These are phyloP conservation scores for Fraxinus americana DNA, from an alignment of 257 asterid species.

Conservation along the genomic window DNA sequence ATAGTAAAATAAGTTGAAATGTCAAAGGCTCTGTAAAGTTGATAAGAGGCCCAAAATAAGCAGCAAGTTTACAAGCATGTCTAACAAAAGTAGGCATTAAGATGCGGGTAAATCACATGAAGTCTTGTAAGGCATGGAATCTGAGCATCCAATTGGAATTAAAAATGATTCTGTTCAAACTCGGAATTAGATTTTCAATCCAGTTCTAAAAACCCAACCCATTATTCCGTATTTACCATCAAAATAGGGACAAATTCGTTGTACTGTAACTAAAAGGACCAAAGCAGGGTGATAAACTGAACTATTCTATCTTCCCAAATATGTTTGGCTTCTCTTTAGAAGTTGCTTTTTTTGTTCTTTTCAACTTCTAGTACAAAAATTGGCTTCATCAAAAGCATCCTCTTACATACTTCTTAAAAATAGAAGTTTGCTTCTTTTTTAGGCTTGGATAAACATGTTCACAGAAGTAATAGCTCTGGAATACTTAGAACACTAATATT, in stretches of 20 bases:
- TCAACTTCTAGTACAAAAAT: too few relatives aligned
- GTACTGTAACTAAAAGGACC: not conserved
- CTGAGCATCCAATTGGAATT: not conserved
- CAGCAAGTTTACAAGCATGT: not conserved
- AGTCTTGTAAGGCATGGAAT: slow-evolving; percentile 1
- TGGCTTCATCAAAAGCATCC: not conserved
- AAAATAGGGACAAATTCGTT: not conserved
- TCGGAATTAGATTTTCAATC: not conserved
- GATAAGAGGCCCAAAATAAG: not conserved
- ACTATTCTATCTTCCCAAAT: not conserved
- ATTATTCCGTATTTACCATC: not conserved
- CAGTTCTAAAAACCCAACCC: not conserved
- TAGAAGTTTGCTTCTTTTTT: not conserved
- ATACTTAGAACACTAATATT: not conserved
- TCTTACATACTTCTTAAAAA: not conserved
- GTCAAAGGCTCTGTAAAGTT: not conserved
- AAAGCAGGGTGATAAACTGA: not conserved
- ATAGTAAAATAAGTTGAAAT: slow-evolving; percentile 6
- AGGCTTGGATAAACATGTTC: not conserved
- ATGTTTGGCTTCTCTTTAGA: not conserved
- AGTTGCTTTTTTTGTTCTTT: too few relatives aligned
- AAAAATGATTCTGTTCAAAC: not conserved
- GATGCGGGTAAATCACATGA: not conserved
- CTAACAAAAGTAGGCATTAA: not conserved
- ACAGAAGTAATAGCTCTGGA: not conserved